These are phyloP conservation scores for Lycium ferocissimum DNA, from an alignment of 257 asterid genomes.

Conservation along the genomic window DNA sequence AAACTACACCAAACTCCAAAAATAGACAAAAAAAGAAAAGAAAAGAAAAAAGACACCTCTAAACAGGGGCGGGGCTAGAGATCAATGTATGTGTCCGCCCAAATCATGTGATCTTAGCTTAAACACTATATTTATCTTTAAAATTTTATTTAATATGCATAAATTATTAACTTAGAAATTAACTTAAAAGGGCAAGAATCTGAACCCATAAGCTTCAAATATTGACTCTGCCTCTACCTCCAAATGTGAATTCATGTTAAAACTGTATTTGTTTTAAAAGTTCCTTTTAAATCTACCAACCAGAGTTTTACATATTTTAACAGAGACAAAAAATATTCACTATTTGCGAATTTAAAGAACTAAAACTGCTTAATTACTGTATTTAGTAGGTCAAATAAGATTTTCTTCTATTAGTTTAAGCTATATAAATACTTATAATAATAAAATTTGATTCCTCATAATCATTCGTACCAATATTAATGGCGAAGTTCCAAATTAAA, in stretches of 20 bases:
- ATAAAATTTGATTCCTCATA: neutral
- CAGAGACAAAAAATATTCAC: neutral
- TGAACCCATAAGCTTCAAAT: neutral
- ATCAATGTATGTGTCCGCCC: too few species aligned
- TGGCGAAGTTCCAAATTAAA: neutral
- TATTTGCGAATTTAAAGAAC: neutral
- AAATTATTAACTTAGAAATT: neutral
- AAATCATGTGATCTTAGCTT: too few species aligned
- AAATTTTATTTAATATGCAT: too few species aligned
- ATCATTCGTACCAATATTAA: neutral
- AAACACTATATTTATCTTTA: too few species aligned
- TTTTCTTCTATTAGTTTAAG: neutral
- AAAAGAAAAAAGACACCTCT: too few species aligned
- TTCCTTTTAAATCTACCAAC: neutral
- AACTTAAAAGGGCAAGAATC: neutral
- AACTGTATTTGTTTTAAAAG: neutral
- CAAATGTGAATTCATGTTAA: neutral
- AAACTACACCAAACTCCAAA: too few species aligned
- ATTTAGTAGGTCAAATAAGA: neutral
- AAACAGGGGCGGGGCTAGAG: too few species aligned
- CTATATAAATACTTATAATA: neutral
- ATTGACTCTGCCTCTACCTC: neutral
- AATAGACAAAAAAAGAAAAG: too few species aligned
- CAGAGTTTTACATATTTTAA: neutral
- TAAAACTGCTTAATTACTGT: neutral